Evolutionary conservation across 805 yeast species (phyloP), one percentile per base, ranked within the genome.

Genomic region (Myxozyma mucilagina): DNA sequence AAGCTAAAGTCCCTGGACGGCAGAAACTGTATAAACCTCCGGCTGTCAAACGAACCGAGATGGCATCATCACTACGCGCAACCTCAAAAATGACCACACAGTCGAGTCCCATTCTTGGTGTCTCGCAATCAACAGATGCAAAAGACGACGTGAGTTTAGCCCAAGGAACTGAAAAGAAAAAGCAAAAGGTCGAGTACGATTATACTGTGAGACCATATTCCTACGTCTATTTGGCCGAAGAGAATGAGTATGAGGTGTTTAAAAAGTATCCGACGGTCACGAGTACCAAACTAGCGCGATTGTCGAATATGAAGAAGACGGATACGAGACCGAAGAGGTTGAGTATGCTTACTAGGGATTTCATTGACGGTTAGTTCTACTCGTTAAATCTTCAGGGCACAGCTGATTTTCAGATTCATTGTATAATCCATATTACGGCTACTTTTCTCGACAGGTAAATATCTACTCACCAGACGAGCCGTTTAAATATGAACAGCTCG

Each of bases 401-500:
- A n/a, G n/a, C n/a, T n/a, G 16, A 29, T 9, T n/a, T 5, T 11
- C 16, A 60, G 96, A 90, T 71, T 86, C 93, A 18, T 74, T 90
- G 67, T 90, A 90, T 71, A 88, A 90, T 73, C 90, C 93, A 0
- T 70, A 80, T 65, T 90, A 90, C 71, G 97, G 97, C 0, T 90
- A 90, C 72, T 90, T 90, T 68, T 80, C 90, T 1, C 82, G 84
- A 66, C 87, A 87, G 65, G 96, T 88, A 8, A 88, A 86, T 69
- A 89, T 89, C 66, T 89, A 86, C 72, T 86, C 87, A 60, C 84
- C 86, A 1, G 82, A 81, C 31, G 73, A 78, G 48, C 89, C 92
- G 0, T 85, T 88, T 67, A 82, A 85, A 48, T 89, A 85, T 71
- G 76, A 78, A 36, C 73, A 80, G 34, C 75, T 88, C 59, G 71